Base-by-base conservation (phyloP, 352 stramenopile species). In the Phytophthora idaei region DNA sequence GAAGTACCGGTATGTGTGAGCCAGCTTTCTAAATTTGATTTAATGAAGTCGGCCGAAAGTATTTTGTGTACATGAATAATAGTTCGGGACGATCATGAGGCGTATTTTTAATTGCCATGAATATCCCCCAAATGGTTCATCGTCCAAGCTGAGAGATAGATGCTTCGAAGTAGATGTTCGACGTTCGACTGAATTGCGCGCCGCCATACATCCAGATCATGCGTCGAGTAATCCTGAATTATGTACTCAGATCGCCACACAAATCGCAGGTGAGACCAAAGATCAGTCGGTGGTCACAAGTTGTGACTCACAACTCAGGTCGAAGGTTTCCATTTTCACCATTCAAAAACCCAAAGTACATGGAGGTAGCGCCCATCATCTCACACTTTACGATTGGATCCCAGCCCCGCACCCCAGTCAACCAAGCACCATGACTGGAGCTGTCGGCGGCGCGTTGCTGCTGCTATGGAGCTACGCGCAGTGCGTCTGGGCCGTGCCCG, bases 331-430 rank as follows among this genome's bases (percentile, higher is more conserved):
- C 32, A 7, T 60, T 60, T 55, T 53, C n/a, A 29, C 15, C 37
- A 64, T 54, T 60, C 46, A 64, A 64, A 69, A 10, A 10, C 8
- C 17, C 52, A 65, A 54, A 65, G 21, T 21, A 21, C 21, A 21
- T 21, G 21, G 21, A 31, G 6, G 17, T 17, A n/a, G 17, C 44
- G 14, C 12, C 15, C 5, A 55, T 32, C 11, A 21, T 34, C 42
- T 57, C 63, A 71, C 63, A 71, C 44, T 71, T 66, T 17, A 5
- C 15, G 44, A 56, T 65, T 57, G n/a, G 57, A 70, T 61, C 56
- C 46, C n/a, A 9, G 36, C 52, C 61, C 37, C 42, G 49, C 49
- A 67, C 28, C 10, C 41, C 55, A 31, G 47, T 31, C 47, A 42
- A 27, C 4, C 21, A 8, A 28, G 1, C n/a, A 21, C 21, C 28